Evolutionary conservation across 2,329 filamentous ascomycete genomes (phyloP), one percentile per base, ranked within the genome.

Genomic region (Pestalotiopsis sp.): DNA sequence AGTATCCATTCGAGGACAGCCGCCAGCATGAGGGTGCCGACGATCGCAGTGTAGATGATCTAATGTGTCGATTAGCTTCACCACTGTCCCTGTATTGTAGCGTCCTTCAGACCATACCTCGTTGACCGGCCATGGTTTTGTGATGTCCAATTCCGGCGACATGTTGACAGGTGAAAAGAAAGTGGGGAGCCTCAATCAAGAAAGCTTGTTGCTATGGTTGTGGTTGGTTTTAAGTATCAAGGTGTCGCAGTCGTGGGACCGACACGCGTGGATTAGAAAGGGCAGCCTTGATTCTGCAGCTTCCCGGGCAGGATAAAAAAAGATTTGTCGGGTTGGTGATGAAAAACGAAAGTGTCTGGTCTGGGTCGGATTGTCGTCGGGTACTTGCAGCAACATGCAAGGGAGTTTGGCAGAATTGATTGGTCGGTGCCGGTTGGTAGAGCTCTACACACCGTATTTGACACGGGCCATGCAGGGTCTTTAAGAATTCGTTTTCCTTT

Each of bases 1-100:
- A 98, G 87, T 70, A 97, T 90, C 94, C 96, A 98, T 82, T 98
- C 95, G 9, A 98, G 84, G 38, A 94, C 85, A 2, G 95, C 95
- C 69, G 92, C 93, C 27, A 96, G 76, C 90, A 98, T 94, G 64
- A 98, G 85, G 6, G 91, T 81, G 20, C 93, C 93, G 45, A 98
- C 87, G 73, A 98, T 91, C 68, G 90, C 84, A 9, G 95, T 91
- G 78, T 97, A 98, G 68, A 95, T 84, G 74, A 97, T 94, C 94
- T 98, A 73, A 14, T 13, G 27, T 14, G 41, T 12, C 23, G 6
- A 66, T 27, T 7, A 65, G n/a, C 3, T 9, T 27, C 36, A 65
- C 20, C 23, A 36, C 45, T 13, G 27, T 14, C 17, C 23, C 11
- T 36, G 31, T 20, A 4, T 13, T 11, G 9, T 13, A n/a, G 1